Base-by-base conservation (phyloP, 2,329 filamentous ascomycete genomes). In the Stemphylium vesicarium region DNA sequence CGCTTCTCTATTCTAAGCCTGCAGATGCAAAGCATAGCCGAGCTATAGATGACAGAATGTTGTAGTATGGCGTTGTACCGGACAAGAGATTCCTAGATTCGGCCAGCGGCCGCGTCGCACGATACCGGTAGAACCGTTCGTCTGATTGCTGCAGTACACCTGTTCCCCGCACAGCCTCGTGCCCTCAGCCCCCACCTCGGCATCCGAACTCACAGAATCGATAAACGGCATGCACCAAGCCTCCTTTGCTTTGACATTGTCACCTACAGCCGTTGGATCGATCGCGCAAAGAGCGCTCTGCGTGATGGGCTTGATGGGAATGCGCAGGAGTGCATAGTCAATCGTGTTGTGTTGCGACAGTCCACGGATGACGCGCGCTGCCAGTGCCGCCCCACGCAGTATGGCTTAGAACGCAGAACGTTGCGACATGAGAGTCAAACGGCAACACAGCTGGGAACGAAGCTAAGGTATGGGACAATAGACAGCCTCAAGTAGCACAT, bases 131-230 rank as follows among this genome's bases (percentile, higher is more conserved):
- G 48, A 44, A 44, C 45, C 41, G 56, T 57, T 64, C 51, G 36
- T 50, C 47, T 53, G 26, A 18, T 22, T 22, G 26, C 49, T 51
- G 41, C 39, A 50, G 53, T 29, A 10, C 26, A 29, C 47, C 38
- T 42, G 40, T 48, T 56, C 42, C 45, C 45, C 50, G 48, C 59
- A 60, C 50, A 59, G 55, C 60, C 59, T 45, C 52, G 42, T 44
- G 15, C 39, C 31, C 61, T 53, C 59, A 62, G 61, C 54, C 59
- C 47, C 59, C 53, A 48, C 53, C 53, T 64, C 61, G 61, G 61
- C 61, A 33, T 56, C 59, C 61, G 59, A 64, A 53, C 42, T 40
- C 33, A 32, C 37, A 56, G 20, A 57, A 60, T 62, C 59, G 53
- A 63, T 60, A 56, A 56, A 60, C 49, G 46, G 49, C 53, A 63